Percentiles rank a stretch among this genome's conserved stretches.
These are phyloP conservation scores for Aegle marmelos DNA, from an alignment of 345 rosid genomes.

Conservation along the genomic window DNA sequence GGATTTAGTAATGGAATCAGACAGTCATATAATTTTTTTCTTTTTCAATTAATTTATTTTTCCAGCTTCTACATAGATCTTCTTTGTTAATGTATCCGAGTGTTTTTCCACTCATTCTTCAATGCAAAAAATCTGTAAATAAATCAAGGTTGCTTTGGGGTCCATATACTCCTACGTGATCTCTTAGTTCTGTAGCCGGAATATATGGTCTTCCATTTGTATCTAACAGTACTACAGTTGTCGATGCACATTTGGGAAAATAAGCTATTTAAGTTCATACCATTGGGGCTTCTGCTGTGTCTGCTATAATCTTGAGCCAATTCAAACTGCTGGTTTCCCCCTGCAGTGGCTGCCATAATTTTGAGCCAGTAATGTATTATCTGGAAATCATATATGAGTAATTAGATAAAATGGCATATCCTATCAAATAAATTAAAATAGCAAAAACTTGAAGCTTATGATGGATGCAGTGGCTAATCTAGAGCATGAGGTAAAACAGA, in stretches of 20 bases:
- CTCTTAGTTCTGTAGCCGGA: neutral
- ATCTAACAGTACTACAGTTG: neutral
- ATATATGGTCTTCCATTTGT: neutral
- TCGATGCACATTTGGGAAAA: neutral
- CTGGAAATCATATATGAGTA: neutral
- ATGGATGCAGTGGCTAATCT: neutral
- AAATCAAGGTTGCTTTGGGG: neutral
- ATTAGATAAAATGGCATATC: neutral
- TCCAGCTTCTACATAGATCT: neutral
- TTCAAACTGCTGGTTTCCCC: neutral
- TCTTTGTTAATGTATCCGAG: neutral
- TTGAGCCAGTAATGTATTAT: neutral
- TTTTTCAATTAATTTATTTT: too few species aligned
- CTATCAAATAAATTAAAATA: neutral
- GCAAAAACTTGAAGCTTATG: neutral
- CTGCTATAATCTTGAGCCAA: neutral
- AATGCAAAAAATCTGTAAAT: neutral
- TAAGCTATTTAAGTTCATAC: neutral
- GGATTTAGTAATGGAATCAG: neutral
- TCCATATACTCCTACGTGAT: neutral
- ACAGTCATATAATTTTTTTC: neutral
- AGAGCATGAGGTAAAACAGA: neutral
- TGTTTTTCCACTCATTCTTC: neutral
- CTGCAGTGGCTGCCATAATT: neutral
- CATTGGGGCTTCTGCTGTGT: too few species aligned